Percentiles rank a stretch among this genome's conserved stretches.
Evolutionary conservation across 148 eudicot species (phyloP).

Genomic region (Silene uniflora): DNA sequence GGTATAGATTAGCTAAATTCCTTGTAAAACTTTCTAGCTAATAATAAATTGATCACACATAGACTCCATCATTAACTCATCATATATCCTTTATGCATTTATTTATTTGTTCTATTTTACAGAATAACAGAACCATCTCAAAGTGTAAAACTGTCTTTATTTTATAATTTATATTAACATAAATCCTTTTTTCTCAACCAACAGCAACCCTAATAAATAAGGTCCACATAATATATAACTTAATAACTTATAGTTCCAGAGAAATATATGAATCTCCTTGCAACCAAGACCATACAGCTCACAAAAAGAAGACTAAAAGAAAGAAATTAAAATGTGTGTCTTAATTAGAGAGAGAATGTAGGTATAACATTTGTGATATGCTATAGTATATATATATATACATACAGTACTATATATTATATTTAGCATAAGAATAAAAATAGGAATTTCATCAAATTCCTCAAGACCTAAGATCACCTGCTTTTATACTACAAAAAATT

Average conservation of each 20-base stretch:
- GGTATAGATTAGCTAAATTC: no score
- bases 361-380: background rate
- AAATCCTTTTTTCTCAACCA: constrained; percentile 1
- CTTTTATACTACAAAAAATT: constrained; percentile 30
- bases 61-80: background rate
- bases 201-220: constrained; percentile 26
- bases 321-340: background rate
- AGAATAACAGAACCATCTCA: no score
- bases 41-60: background rate
- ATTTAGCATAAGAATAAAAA: constrained; percentile 12
- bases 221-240: background rate
- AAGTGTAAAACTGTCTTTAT: no score
- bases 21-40: no score
- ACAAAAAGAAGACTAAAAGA: constrained; percentile 21
- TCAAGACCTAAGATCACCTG: constrained; percentile 17
- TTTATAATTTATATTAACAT: no score
- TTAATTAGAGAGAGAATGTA: constrained; percentile 2
- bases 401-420: constrained; percentile 15
- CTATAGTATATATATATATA: background rate
- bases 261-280: constrained; percentile 10
- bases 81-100: background rate
- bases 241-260: background rate
- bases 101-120: no score
- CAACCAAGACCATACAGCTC: constrained; percentile 27
- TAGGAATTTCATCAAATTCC: constrained; percentile 35